Evolutionary conservation across 805 yeast genomes (phyloP).

Genomic region (Candida ipomoeae): DNA sequence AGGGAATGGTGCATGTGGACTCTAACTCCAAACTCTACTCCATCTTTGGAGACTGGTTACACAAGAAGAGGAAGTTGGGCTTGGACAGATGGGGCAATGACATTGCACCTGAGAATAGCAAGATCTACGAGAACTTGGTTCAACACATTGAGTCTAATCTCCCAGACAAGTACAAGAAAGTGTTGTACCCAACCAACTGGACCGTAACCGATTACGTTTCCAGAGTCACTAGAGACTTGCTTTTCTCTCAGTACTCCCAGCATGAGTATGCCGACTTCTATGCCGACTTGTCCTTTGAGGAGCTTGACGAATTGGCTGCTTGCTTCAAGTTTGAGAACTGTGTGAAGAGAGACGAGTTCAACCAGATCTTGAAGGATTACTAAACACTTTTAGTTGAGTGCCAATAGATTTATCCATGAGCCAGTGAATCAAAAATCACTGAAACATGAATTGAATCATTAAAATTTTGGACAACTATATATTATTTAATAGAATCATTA

Average conservation of each 20-base stretch:
- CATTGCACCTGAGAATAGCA: constrained; percentile 36
- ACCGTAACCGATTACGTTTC: constrained; percentile 32
- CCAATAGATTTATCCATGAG: too few relatives aligned
- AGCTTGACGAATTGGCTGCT: constrained; percentile 49
- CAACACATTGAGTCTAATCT: constrained; percentile 36
- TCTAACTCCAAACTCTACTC: constrained; percentile 42
- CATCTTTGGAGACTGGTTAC: constrained; percentile 39
- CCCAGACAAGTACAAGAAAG: constrained; percentile 38
- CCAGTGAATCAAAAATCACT: too few relatives aligned
- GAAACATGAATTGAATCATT: too few relatives aligned
- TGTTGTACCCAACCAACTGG: constrained; percentile 42
- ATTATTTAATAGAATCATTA: too few relatives aligned
- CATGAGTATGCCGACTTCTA: constrained; percentile 46
- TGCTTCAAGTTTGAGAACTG: constrained; percentile 47
- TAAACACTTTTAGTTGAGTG: constrained; percentile 1
- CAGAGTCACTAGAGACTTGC: constrained; percentile 40
- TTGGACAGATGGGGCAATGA: constrained; percentile 50
- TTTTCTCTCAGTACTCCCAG: constrained; percentile 41
- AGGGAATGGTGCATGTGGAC: constrained; percentile 45
- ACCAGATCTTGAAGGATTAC: constrained; percentile 27
- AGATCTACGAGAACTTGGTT: constrained; percentile 33
- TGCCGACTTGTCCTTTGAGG: constrained; percentile 39
- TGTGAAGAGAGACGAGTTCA: constrained; percentile 39
- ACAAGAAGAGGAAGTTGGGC: constrained; percentile 42
- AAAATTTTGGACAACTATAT: too few relatives aligned